Evolutionary conservation across 2,329 filamentous ascomycete genomes (phyloP).

Genomic region (Delphinella strobiligena): DNA sequence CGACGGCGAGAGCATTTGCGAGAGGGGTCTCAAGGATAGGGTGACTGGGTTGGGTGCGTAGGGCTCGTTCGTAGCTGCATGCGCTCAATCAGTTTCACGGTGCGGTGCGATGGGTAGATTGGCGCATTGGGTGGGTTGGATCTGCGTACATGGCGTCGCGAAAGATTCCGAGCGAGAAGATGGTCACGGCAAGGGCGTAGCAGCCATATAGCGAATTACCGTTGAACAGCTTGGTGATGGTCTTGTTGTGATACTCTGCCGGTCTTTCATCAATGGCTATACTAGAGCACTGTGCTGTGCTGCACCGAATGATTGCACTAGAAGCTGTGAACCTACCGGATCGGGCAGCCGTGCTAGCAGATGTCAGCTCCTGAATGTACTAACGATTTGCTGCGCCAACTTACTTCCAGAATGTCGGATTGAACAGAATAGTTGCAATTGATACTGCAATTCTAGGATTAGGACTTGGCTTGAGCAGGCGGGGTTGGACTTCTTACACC

Average conservation of each 20-base stretch:
- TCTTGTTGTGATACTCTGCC: constrained; percentile 79
- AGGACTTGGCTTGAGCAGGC: constrained; percentile 11
- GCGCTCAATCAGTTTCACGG: neutral
- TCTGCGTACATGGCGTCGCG: constrained; percentile 51
- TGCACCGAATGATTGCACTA: constrained; percentile 9
- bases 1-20: constrained; percentile 53
- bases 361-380: constrained; percentile 14
- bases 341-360: constrained; percentile 63
- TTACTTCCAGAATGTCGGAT: constrained; percentile 99
- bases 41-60: constrained; percentile 64
- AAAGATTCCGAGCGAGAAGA: constrained; percentile 84
- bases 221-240: constrained; percentile 76
- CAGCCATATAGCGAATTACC: constrained; percentile 69
- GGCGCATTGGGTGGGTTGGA: neutral
- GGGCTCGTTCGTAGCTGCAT: constrained; percentile 70
- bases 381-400: constrained; percentile 24
- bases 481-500: constrained; percentile 26
- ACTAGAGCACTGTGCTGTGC: constrained; percentile 1
- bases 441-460: constrained; percentile 47
- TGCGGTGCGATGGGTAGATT: constrained; percentile 3
- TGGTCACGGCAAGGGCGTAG: constrained; percentile 77
- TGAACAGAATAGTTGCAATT: constrained; percentile 74
- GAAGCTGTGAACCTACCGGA: constrained; percentile 45
- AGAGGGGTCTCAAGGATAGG: constrained; percentile 53
- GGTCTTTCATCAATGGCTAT: neutral